phyloP scores from a whole-genome alignment of 495 filamentous ascomycete species.

The Tuber indicum region DNA sequence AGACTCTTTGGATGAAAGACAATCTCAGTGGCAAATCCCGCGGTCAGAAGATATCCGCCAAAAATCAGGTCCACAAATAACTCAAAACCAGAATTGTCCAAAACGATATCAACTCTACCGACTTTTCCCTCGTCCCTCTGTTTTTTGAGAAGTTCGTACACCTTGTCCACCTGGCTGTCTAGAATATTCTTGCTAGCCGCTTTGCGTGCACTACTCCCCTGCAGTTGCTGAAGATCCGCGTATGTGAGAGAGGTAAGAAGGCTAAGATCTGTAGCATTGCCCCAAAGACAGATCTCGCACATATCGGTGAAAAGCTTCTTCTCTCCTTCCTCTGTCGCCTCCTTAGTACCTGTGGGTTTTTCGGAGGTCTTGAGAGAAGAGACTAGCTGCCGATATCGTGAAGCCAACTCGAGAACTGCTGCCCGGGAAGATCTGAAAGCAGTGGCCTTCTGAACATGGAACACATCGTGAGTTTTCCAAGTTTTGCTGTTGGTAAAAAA shows the following conservation, averaged over 20 bases:
- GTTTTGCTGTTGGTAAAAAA: slow-evolving; percentile 51
- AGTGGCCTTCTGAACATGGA: slow-evolving; percentile 80
- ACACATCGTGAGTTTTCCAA: slow-evolving; percentile 92
- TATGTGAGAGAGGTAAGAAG: slow-evolving; percentile 85
- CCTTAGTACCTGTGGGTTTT: slow-evolving; percentile 49
- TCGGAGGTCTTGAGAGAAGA: slow-evolving; percentile 49
- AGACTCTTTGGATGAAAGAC: slow-evolving; percentile 91
- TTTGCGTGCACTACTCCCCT: slow-evolving; percentile 79
- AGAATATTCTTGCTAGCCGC: slow-evolving; percentile 81
- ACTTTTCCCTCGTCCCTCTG: slow-evolving; percentile 54
- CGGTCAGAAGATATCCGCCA: slow-evolving; percentile 75
- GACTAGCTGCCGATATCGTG: slow-evolving; percentile 53
- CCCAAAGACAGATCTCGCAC: slow-evolving; percentile 96
- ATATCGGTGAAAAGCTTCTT: slow-evolving; percentile 79
- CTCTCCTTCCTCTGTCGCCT: slow-evolving; percentile 58
- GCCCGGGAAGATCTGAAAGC: slow-evolving; percentile 90
- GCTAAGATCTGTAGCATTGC: slow-evolving; percentile 91
- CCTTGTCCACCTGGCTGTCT: slow-evolving; percentile 68
- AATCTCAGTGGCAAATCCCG: slow-evolving; percentile 74
- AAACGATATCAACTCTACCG: slow-evolving; percentile 75
- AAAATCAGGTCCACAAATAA: slow-evolving; percentile 89
- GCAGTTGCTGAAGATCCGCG: slow-evolving; percentile 92
- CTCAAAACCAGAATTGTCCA: slow-evolving; percentile 96
- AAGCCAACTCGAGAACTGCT: slow-evolving; percentile 82
- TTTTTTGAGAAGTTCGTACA: slow-evolving; percentile 62